Percentiles rank a stretch among this genome's conserved stretches.
Evolutionary conservation across 2,329 filamentous ascomycete species (phyloP).

Genomic region (Neoarthrinium moseri): DNA sequence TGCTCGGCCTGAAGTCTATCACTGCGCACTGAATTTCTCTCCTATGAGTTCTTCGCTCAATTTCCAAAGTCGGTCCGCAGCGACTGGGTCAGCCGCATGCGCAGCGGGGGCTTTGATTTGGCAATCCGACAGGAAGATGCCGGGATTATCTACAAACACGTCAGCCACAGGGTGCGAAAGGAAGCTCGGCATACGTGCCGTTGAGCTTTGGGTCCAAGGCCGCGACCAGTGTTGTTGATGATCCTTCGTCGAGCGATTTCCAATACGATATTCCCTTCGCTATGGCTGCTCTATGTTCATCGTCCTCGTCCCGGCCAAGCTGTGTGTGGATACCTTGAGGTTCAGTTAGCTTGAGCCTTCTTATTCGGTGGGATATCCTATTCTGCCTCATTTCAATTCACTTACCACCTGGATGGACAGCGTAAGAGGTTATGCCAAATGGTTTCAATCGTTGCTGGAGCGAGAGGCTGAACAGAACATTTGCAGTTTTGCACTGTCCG

Average conservation of each 20-base stretch:
- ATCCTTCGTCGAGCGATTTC: constrained; percentile 31
- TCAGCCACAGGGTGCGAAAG: not conserved
- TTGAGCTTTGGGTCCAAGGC: constrained; percentile 31
- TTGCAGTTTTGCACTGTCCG: constrained; percentile 50
- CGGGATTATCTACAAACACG: constrained; percentile 12
- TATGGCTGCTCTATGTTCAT: constrained; percentile 26
- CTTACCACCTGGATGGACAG: constrained; percentile 41
- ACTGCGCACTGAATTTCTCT: constrained; percentile 35
- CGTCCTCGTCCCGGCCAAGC: constrained; percentile 33
- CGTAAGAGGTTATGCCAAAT: constrained; percentile 33
- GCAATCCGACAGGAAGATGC: constrained; percentile 36
- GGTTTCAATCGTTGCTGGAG: constrained; percentile 32
- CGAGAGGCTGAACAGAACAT: constrained; percentile 42
- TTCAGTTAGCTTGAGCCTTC: too few species aligned
- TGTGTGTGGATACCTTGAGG: constrained; percentile 30
- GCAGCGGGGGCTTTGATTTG: constrained; percentile 29
- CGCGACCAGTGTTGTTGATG: constrained; percentile 33
- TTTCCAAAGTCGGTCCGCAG: constrained; percentile 37
- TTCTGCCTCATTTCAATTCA: too few species aligned
- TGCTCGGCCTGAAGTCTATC: too few species aligned
- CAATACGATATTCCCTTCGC: constrained; percentile 25
- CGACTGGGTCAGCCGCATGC: constrained; percentile 25
- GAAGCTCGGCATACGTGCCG: constrained; percentile 15
- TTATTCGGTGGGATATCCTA: too few species aligned
- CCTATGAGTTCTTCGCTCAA: constrained; percentile 39